Base-by-base conservation (phyloP, 495 filamentous ascomycete genomes). In the Penicillium cataractarum region DNA sequence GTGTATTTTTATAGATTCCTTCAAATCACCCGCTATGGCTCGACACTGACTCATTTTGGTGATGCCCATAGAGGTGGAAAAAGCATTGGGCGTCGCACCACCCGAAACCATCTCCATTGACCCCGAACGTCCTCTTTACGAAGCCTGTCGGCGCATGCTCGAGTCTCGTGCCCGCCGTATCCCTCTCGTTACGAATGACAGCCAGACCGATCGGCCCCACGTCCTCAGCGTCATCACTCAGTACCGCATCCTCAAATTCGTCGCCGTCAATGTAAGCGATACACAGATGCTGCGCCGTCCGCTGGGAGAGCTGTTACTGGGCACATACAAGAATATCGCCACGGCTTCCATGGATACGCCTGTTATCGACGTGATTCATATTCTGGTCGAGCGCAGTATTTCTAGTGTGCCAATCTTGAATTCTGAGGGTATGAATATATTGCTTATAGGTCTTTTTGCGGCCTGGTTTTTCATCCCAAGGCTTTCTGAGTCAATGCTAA, bases 231-330 rank as follows among this genome's bases (percentile, higher is more conserved):
- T 99, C 33, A 87, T 99, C 40, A 99, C 95, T 13, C 95, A 99
- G 74, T 99, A 98, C 73, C 89, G 95, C 52, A 98, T 99, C 64
- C 84, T 99, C 58, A 98, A 98, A 72, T 99, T 99, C 68, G 93
- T 99, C 37, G 93, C 96, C 12, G 95, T 99, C 78, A 99, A 98
- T 72, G 93, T 98, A 35, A 85, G 85, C 52, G 89, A 97, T 73
- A 97, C 93, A 9, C 88, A 93, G 75, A 86, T 92, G 78, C 80
- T 99, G 49, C 89, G 92, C 69, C 97, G 96, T 75, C 88, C 93
- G 10, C 78, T 99, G 57, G 83, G 86, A 48, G 92, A 97, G 52
- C 82, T 98, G n/a, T 83, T 87, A 26, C 79, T 98, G 26, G 96
- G 96, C 13, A 94, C 92, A 6, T 98, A 96, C 70, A 79, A 83